These are phyloP conservation scores for Yamadazyma atmosphaerica DNA, from an alignment of 1,139 yeast genomes.

Conservation along the genomic window DNA sequence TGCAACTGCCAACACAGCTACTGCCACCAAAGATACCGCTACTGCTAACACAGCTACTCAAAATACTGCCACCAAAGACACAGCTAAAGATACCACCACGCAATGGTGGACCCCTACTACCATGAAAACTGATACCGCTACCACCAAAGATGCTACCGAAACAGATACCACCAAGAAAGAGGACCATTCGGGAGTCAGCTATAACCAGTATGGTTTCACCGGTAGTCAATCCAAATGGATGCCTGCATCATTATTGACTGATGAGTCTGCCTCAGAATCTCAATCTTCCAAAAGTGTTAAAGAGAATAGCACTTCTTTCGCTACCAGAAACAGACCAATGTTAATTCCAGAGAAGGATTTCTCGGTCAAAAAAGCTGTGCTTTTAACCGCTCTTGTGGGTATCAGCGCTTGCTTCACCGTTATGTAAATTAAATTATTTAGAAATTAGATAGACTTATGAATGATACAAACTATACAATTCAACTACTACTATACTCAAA, in stretches of 20 bases:
- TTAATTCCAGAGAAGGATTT: constrained; percentile 14
- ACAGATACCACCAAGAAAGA: constrained; percentile 3
- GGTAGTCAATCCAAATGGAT: constrained; percentile 42
- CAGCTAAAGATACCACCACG: constrained; percentile 11
- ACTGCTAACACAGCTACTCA: constrained; percentile 14
- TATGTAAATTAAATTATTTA: constrained; percentile 5
- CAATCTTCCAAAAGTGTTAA: constrained; percentile 16
- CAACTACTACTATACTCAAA: too few species aligned
- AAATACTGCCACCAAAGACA: constrained; percentile 8
- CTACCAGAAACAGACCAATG: constrained; percentile 11
- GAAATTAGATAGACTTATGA: not conserved
- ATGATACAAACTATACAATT: too few species aligned
- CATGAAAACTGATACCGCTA: constrained; percentile 19
- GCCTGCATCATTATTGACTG: constrained; percentile 10
- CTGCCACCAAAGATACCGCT: constrained; percentile 8
- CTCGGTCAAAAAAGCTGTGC: constrained; percentile 13
- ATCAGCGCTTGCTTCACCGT: constrained; percentile 14
- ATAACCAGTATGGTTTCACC: constrained; percentile 47
- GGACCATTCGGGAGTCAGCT: constrained; percentile 19
- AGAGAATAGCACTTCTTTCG: constrained; percentile 21
- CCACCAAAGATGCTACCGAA: constrained; percentile 8
- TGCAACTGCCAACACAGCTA: constrained; percentile 4
- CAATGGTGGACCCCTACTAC: constrained; percentile 20
- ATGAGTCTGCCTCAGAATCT: constrained; percentile 10
- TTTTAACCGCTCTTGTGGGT: constrained; percentile 13